These are phyloP conservation scores for Penicillium turbatum DNA, from an alignment of 495 filamentous ascomycete species.

Conservation along the genomic window DNA sequence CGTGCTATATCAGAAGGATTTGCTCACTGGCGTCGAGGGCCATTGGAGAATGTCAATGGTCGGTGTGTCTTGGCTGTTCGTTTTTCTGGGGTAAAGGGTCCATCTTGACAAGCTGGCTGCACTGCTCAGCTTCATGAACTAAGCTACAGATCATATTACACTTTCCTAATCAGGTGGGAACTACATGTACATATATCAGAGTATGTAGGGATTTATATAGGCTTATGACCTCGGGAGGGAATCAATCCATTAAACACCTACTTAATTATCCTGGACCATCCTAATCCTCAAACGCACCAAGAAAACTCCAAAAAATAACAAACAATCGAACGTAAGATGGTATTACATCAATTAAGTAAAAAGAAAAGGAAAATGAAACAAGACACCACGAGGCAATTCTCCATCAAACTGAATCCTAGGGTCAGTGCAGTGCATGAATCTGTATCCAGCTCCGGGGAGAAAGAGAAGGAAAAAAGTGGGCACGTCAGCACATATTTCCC, in stretches of 20 bases:
- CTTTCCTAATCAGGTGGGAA: too few relatives aligned
- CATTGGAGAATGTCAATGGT: not conserved
- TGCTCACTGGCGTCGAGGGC: not conserved
- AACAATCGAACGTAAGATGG: slow-evolving; percentile 28
- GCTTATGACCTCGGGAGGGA: not conserved
- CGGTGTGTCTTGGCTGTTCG: not conserved
- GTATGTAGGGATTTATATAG: not conserved
- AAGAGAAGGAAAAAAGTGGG: slow-evolving; percentile 4
- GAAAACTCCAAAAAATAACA: slow-evolving; percentile 13
- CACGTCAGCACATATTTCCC: not conserved
- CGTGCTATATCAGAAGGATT: slow-evolving; percentile 1
- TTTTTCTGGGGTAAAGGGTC: slow-evolving; percentile 5
- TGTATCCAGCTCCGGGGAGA: slow-evolving; percentile 1
- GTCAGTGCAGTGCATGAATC: not conserved
- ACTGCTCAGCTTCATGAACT: not conserved
- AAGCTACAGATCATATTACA: not conserved
- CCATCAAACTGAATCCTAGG: not conserved
- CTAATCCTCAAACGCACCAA: slow-evolving; percentile 5
- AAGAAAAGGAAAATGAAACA: slow-evolving; percentile 1
- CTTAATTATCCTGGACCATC: slow-evolving; percentile 7
- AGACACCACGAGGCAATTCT: not conserved
- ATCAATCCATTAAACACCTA: slow-evolving; percentile 11
- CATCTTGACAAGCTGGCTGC: not conserved
- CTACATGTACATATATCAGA: not conserved
- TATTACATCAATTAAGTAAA: slow-evolving; percentile 37